Evolutionary conservation across 148 eudicot genomes (phyloP), one percentile per base, ranked within the genome.

Genomic region (Arctostaphylos glauca): DNA sequence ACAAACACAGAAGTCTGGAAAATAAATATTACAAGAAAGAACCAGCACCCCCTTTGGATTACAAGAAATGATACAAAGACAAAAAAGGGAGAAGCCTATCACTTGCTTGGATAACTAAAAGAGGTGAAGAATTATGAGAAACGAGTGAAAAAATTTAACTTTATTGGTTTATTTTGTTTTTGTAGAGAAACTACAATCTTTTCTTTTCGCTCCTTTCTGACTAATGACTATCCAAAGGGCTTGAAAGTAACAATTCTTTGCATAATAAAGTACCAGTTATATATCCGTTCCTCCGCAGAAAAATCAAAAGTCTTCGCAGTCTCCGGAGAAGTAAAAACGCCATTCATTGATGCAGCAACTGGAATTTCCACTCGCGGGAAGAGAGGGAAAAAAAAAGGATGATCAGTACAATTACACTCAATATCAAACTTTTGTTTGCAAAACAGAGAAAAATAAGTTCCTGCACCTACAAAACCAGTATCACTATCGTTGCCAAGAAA

Each of bases 271-370:
- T 92, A 97, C 99, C 99, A 97, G 43, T 89, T 93, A 81, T 97
- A 97, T 88, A 97, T 97, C 70, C 91, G 92, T 84, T 97, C 99
- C 84, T 97, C 99, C 10, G 88, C 86, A 23, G 85, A 84, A 79
- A 97, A 97, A 75, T 97, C 99, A 78, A 97, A 97, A 3, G 92
- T 77, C 82, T 97, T 97, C 1, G 92, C 92, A 47, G 79, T 83
- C 85, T 91, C 94, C 2, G 99, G 96, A 23, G 99, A 97, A 38
- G 95, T 89, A 83, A 97, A 97, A 44, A 91, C 94, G 6, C 86
- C 92, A 79, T 88, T 89, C 25, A 86, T 85, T 46, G 88, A 88
- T 74, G 90, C 91, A 74, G 91, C 90, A 88, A 87, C 95, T 91
- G 92, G 80, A 87, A 81, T 81, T 55, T 54, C 46, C 85, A 86